Evolutionary conservation across 2,329 filamentous ascomycete species (phyloP), one percentile per base, ranked within the genome.

Genomic region (Stylonectria norvegica): DNA sequence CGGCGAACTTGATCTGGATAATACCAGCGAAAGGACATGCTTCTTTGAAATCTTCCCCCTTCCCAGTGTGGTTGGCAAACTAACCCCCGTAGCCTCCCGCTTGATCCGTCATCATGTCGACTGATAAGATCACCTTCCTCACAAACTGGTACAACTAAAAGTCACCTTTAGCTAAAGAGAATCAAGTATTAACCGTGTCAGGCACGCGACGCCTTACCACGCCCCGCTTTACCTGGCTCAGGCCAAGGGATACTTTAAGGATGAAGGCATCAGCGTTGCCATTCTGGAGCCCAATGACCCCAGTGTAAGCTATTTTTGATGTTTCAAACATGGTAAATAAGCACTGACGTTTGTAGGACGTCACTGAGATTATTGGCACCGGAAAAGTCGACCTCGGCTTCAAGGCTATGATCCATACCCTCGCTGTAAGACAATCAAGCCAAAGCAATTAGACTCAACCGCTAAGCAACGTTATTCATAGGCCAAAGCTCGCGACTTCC

Each of bases 11-110:
- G 83, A 86, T 85, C 82, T 85, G 81, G 80, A 82, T 83, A 86
- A 86, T 86, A 76, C 82, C 82, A 86, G 84, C 84, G 85, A 83
- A 87, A 87, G 84, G 80, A 87, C 79, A 83, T 87, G 84, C 84
- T 84, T 83, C 78, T 79, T 79, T 74, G 69, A 57, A 49, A 64
- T 62, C 63, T 58, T 45, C 46, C 59, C 43, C 42, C 16, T 34
- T 33, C 37, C 56, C 59, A 55, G 45, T 42, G 38, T 39, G 54
- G 54, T 60, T 56, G 61, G 59, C 36, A 49, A 61, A 70, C 73
- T 79, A 64, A 79, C 70, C 59, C 53, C 47, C 50, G 56, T 60
- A 79, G 71, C 62, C 59, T 59, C 55, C 35, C 49, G 54, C 59
- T 64, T 68, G 63, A 69, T 63, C 60, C 64, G 57, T 62, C 69